A percentile compares a stretch with the other conserved stretches of the same genome.
These are phyloP conservation scores for Penicillium capsulatum DNA, from an alignment of 2,329 filamentous ascomycete species.

Conservation along the genomic window DNA sequence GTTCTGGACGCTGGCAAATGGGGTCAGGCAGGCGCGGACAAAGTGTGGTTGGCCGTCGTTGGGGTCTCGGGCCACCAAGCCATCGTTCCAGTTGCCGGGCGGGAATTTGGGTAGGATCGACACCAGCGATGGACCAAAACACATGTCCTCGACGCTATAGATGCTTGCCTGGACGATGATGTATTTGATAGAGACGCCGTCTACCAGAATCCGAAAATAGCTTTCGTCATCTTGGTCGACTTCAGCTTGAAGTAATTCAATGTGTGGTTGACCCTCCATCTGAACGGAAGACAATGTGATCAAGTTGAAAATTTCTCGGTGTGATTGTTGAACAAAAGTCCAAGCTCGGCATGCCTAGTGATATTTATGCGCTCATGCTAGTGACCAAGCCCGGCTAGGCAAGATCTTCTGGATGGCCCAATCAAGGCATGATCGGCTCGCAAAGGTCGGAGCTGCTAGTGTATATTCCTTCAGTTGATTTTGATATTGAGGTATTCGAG, in stretches of 20 bases:
- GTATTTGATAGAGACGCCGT: constrained; percentile 25
- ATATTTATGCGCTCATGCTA: too few species aligned
- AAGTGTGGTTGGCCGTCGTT: constrained; percentile 20
- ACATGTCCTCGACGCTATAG: constrained; percentile 28
- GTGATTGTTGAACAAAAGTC: too few species aligned
- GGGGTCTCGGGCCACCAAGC: constrained; percentile 16
- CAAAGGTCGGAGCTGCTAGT: too few species aligned
- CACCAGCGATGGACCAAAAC: constrained; percentile 26
- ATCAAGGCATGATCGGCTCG: too few species aligned
- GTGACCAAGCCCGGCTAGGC: too few species aligned
- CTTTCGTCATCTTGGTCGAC: constrained; percentile 26
- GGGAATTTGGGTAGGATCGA: constrained; percentile 21
- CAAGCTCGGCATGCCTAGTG: too few species aligned
- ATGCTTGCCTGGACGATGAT: constrained; percentile 26
- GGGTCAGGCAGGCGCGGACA: constrained; percentile 8
- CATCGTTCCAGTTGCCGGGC: constrained; percentile 31
- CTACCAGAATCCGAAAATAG: constrained; percentile 26
- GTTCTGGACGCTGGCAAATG: constrained; percentile 19
- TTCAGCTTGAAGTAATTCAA: constrained; percentile 28
- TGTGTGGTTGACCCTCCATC: constrained; percentile 13
- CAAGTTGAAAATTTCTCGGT: too few species aligned
- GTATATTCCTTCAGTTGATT: too few species aligned
- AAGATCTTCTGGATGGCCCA: too few species aligned
- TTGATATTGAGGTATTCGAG: too few species aligned
- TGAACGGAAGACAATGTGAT: constrained; percentile 2